These are phyloP conservation scores for Suillus placidus DNA, from an alignment of 768 basidiomycete species.

Conservation along the genomic window DNA sequence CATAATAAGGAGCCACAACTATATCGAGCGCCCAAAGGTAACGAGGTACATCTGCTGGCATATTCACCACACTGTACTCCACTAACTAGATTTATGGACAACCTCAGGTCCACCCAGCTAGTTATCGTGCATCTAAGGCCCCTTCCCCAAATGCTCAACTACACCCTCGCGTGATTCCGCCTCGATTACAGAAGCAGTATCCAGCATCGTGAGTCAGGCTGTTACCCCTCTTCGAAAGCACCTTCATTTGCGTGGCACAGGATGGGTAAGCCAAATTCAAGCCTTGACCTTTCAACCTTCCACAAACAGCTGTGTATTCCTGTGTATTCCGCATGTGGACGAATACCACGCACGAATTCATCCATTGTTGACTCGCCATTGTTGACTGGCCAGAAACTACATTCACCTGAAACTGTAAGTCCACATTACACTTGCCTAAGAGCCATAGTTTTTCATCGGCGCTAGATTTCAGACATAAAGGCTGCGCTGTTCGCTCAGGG, in stretches of 20 bases:
- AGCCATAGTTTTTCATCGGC: not conserved
- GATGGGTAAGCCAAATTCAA: not conserved
- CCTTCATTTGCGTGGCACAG: not conserved
- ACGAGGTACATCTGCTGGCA: not conserved
- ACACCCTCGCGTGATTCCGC: not conserved
- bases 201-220: not conserved
- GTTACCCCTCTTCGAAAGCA: not conserved
- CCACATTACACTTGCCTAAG: not conserved
- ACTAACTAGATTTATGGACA: not conserved
- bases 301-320: not conserved
- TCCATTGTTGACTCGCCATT: not conserved
- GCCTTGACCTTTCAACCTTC: not conserved
- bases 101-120: not conserved
- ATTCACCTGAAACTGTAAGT: not conserved
- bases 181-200: not conserved
- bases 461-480: not conserved
- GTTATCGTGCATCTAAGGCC: not conserved
- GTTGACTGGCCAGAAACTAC: no score
- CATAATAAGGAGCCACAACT: not conserved
- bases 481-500: not conserved
- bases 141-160: no score
- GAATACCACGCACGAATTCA: not conserved
- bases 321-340: not conserved
- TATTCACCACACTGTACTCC: not conserved
- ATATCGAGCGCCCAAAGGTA: not conserved